A percentile compares a stretch with the other conserved stretches of the same genome.
Evolutionary conservation across 345 rosid genomes (phyloP).

Genomic region (Geranium rotundifolium): DNA sequence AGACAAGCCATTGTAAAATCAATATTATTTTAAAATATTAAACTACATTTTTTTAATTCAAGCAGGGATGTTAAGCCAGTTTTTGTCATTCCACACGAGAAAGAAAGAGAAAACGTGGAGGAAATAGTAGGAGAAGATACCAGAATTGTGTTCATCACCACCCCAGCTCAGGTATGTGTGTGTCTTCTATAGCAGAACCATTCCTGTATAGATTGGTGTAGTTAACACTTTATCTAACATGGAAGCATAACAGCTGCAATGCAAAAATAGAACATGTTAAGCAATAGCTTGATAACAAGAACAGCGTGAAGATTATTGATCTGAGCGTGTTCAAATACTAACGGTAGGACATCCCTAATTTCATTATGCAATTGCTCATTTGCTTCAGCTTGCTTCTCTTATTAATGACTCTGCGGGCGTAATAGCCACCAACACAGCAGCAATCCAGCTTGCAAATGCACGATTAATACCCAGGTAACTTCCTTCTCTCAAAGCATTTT

Average conservation of each 20-base stretch:
- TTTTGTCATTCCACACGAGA: constrained; percentile 88
- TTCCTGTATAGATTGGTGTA: not conserved
- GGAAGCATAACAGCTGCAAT: not conserved
- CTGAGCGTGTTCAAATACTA: not conserved
- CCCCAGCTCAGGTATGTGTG: constrained; percentile 71
- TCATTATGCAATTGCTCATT: not conserved
- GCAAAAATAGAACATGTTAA: not conserved
- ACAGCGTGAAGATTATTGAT: not conserved
- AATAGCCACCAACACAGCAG: constrained; percentile 82
- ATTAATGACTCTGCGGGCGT: constrained; percentile 86
- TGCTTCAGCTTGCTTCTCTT: constrained; percentile 70
- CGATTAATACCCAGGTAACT: constrained; percentile 62
- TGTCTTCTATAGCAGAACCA: not conserved
- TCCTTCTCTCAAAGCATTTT: not conserved
- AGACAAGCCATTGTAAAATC: too few species aligned
- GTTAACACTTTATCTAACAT: not conserved
- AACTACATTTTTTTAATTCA: constrained; percentile 2
- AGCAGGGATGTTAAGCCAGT: constrained; percentile 61
- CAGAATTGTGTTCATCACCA: constrained; percentile 66
- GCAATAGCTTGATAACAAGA: not conserved
- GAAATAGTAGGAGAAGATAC: constrained; percentile 65
- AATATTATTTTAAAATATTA: too few species aligned
- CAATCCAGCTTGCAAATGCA: constrained; percentile 79
- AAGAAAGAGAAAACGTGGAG: constrained; percentile 77
- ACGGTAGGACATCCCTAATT: not conserved